These are phyloP conservation scores for Trichophyton simii DNA, from an alignment of 2,329 filamentous ascomycete species.

Conservation along the genomic window DNA sequence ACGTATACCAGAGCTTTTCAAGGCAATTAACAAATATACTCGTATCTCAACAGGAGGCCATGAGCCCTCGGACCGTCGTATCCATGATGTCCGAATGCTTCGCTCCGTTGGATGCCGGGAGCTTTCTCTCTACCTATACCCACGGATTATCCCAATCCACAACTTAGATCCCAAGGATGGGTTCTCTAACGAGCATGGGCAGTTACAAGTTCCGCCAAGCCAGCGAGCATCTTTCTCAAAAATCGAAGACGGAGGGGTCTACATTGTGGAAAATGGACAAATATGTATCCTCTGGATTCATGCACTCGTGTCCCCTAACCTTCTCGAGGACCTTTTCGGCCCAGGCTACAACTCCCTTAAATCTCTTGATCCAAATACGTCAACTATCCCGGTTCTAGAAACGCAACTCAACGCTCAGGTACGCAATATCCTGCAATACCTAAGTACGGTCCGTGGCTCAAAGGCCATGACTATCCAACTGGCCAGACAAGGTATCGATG, in stretches of 20 bases:
- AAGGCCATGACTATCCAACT: constrained; percentile 85
- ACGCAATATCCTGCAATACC: constrained; percentile 80
- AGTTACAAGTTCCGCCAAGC: constrained; percentile 68
- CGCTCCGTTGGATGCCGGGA: constrained; percentile 77
- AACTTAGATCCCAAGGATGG: constrained; percentile 78
- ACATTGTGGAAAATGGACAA: constrained; percentile 91
- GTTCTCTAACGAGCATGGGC: constrained; percentile 83
- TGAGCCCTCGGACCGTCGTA: constrained; percentile 78
- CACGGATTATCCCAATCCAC: constrained; percentile 82
- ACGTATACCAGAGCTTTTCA: neutral
- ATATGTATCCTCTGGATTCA: constrained; percentile 87
- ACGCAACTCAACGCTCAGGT: constrained; percentile 92
- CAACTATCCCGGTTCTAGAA: constrained; percentile 67
- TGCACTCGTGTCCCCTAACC: constrained; percentile 77
- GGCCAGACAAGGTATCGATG: constrained; percentile 82
- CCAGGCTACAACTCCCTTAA: constrained; percentile 58
- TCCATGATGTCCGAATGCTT: constrained; percentile 84
- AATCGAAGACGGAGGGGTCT: constrained; percentile 85
- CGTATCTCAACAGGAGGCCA: constrained; percentile 48
- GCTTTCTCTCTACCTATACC: constrained; percentile 84
- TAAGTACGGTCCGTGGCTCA: constrained; percentile 65
- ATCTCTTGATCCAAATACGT: constrained; percentile 67
- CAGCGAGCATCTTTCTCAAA: constrained; percentile 74
- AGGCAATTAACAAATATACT: neutral
- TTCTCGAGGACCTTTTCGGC: constrained; percentile 83